Conservation (phyloP, 208 protist genomes). For the Polymyxa betae region DNA sequence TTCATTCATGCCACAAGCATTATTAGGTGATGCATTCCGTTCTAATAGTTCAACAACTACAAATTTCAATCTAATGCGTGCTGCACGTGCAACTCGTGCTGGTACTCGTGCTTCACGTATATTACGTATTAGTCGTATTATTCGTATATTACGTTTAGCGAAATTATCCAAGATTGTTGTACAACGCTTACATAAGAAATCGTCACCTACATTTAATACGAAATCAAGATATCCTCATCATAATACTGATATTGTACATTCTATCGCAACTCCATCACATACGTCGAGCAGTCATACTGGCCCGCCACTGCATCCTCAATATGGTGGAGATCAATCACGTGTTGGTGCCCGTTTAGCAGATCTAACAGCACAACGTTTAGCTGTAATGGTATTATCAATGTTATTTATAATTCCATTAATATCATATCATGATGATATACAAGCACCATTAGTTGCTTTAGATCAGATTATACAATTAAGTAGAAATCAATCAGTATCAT, state of each 20-base stretch:
- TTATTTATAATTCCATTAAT: slow-evolving; percentile 35
- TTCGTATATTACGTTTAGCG: background rate
- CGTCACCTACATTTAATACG: background rate
- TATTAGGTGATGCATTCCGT: background rate
- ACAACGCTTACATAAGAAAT: background rate
- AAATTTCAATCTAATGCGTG: background rate
- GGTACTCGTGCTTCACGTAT: background rate
- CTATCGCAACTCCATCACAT: background rate
- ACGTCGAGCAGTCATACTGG: background rate
- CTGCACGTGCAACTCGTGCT: background rate
- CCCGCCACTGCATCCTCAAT: background rate
- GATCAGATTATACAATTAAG: background rate
- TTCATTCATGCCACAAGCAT: background rate
- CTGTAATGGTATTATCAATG: background rate
- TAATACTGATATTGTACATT: background rate
- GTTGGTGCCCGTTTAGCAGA: slow-evolving; percentile 5
- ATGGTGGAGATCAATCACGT: background rate
- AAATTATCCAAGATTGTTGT: background rate
- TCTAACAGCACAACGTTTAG: background rate
- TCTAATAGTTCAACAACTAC: background rate
- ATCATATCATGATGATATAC: background rate
- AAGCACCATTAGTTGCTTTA: background rate
- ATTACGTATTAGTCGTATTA: background rate
- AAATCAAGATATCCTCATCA: background rate
- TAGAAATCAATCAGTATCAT: background rate